Base-by-base conservation (phyloP, 495 filamentous ascomycete genomes). In the Aspergillus cavernicola region DNA sequence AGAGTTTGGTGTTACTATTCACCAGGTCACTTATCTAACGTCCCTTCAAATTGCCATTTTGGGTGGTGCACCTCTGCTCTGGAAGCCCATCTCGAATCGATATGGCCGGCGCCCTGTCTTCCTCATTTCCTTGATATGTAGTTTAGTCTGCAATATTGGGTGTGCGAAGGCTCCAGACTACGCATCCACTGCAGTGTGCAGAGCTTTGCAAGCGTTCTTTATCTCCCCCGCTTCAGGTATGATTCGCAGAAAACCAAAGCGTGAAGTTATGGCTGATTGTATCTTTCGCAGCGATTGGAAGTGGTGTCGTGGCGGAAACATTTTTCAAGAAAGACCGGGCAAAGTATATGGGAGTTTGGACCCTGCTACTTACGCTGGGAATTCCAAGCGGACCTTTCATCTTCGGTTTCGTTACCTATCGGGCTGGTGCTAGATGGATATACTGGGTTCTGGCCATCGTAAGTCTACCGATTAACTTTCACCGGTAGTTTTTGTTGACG, bases 301-400 rank as follows among this genome's bases (percentile, higher is more conserved):
- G 78, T 31, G 80, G 74, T 12, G 71, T 82, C 3, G 77, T 83
- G 0, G 74, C 69, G 0, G 79, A 80, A 50, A 72, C 76, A 22
- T 80, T 74, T 55, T 82, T 82, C 46, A 61, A 72, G 24, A 67
- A 75, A 15, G 67, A 82, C 38, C 59, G 77, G 12, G 75, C 74
- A 3, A 50, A 62, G 7, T 78, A 76, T 59, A 80, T 82, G 76
- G 79, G 79, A 5, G 68, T 81, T 13, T 82, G 76, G 72, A 80
- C 76, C 0, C 63, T 80, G 12, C 72, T 76, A 53, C 66, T 84
- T 4, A 81, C 80, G 0, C 59, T 80, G 38, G 80, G 81, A n/a
- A 70, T 77, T 6, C 77, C 78, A 0, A 23, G 73, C 22, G 76
- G 75, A 1, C 76, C 76, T 3, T 72, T 78, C 13, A 71, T 71